Percentiles rank a stretch among this genome's conserved stretches.
Evolutionary conservation across 208 protist species (phyloP).

Genomic region (Crithidia sp.): DNA sequence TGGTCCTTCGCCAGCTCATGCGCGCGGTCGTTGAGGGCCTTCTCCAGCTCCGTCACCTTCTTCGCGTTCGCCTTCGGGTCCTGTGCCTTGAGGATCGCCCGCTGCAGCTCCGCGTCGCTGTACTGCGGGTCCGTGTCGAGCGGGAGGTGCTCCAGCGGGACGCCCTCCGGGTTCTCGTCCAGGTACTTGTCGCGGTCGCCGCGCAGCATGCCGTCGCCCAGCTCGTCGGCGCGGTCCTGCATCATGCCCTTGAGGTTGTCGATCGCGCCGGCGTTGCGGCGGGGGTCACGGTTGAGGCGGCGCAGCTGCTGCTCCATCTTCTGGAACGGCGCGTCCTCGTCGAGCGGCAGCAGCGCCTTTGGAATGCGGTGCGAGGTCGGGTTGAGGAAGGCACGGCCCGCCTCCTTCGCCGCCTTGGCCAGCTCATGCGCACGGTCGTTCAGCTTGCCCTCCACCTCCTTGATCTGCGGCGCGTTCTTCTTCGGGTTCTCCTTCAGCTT

Average conservation of each 20-base stretch:
- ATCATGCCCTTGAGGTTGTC: slow-evolving; percentile 74
- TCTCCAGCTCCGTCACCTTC: slow-evolving; percentile 62
- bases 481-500: slow-evolving; percentile 69
- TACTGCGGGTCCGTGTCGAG: slow-evolving; percentile 68
- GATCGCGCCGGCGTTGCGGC: slow-evolving; percentile 63
- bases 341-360: slow-evolving; percentile 60
- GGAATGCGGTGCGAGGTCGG: slow-evolving; percentile 61
- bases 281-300: slow-evolving; percentile 55
- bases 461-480: slow-evolving; percentile 52
- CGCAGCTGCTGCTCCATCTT: slow-evolving; percentile 75
- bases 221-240: slow-evolving; percentile 71
- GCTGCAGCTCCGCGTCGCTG: slow-evolving; percentile 66
- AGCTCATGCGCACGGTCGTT: slow-evolving; percentile 78
- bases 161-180: slow-evolving; percentile 62
- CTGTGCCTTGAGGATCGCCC: slow-evolving; percentile 64
- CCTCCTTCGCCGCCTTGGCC: slow-evolving; percentile 58
- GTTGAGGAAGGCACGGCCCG: slow-evolving; percentile 64
- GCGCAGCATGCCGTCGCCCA: slow-evolving; percentile 62
- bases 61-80: slow-evolving; percentile 44
- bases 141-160: slow-evolving; percentile 61
- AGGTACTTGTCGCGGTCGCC: slow-evolving; percentile 75
- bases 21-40: slow-evolving; percentile 72
- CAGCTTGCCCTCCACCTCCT: slow-evolving; percentile 67
- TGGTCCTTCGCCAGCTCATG: slow-evolving; percentile 63
- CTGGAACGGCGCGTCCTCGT: slow-evolving; percentile 66